Evolutionary conservation across 108 stramenopile species (phyloP).

Genomic region (Stephanodiscus triporus): DNA sequence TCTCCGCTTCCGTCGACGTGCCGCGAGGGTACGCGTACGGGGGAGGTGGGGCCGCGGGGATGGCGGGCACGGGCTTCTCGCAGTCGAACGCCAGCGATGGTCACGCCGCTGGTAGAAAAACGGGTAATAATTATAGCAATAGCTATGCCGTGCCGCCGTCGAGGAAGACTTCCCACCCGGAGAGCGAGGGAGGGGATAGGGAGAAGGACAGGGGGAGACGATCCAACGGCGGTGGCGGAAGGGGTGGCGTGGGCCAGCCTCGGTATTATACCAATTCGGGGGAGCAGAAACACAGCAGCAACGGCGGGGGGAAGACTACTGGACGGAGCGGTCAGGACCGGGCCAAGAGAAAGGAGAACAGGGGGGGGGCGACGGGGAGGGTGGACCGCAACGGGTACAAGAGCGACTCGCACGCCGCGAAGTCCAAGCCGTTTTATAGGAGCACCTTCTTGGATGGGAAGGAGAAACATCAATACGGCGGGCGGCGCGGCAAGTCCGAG

Average conservation of each 20-base stretch:
- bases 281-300: background rate
- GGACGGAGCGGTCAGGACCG: background rate
- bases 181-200: background rate
- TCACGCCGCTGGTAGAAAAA: background rate
- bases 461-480: background rate
- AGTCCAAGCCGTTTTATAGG: background rate
- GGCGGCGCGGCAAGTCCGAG: constrained; percentile 3
- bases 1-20: background rate
- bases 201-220: background rate
- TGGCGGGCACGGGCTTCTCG: constrained; percentile 10
- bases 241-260: background rate
- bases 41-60: constrained; percentile 13
- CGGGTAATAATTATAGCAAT: constrained; percentile 4
- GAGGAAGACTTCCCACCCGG: background rate
- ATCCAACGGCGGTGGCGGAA: background rate
- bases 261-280: constrained; percentile 5
- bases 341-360: background rate
- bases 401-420: constrained; percentile 4
- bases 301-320: background rate
- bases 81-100: background rate
- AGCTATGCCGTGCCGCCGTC: constrained; percentile 9
- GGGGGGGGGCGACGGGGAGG: background rate
- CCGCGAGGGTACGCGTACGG: background rate
- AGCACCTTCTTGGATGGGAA: background rate
- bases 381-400: constrained; percentile 8